phyloP scores from a whole-genome alignment of 805 yeast species.

The Debaryomyces tyrocola region DNA sequence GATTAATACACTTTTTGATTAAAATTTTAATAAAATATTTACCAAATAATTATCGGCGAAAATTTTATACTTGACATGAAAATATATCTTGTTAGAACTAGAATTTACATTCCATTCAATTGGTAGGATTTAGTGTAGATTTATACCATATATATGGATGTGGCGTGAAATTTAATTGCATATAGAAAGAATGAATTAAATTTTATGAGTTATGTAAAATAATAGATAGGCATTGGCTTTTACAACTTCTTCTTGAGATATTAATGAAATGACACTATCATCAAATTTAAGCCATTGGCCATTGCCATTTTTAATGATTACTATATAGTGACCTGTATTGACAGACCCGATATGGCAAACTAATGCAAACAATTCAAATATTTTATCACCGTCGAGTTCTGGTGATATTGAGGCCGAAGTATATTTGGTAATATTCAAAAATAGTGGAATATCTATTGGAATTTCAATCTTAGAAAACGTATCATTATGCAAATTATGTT shows the following conservation, averaged over 20 bases:
- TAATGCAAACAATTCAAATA: slow-evolving; percentile 83
- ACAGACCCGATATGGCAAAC: slow-evolving; percentile 91
- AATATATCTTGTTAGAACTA: too few relatives aligned
- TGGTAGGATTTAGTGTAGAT: too few relatives aligned
- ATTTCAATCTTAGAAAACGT: slow-evolving; percentile 72
- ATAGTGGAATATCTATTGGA: slow-evolving; percentile 69
- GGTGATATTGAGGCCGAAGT: slow-evolving; percentile 15
- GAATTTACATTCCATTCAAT: too few relatives aligned
- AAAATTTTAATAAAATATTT: too few relatives aligned
- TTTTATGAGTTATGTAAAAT: slow-evolving; percentile 59
- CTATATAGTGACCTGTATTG: slow-evolving; percentile 92
- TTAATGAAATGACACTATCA: slow-evolving; percentile 75
- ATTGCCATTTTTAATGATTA: slow-evolving; percentile 67
- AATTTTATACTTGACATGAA: too few relatives aligned
- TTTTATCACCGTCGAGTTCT: slow-evolving; percentile 29
- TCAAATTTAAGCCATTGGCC: slow-evolving; percentile 91
- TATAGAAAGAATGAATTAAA: slow-evolving; percentile 11
- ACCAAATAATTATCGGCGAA: too few relatives aligned
- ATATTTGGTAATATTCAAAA: slow-evolving; percentile 70
- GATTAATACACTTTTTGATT: too few relatives aligned
- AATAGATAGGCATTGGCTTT: slow-evolving; percentile 77
- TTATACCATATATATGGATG: too few relatives aligned
- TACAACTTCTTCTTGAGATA: slow-evolving; percentile 64
- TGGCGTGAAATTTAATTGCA: too few relatives aligned
- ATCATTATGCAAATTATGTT: slow-evolving; percentile 50